Percentiles rank a stretch among this genome's conserved stretches.
Evolutionary conservation across 208 protist genomes (phyloP).

Genomic region (Zelonia costaricensis): DNA sequence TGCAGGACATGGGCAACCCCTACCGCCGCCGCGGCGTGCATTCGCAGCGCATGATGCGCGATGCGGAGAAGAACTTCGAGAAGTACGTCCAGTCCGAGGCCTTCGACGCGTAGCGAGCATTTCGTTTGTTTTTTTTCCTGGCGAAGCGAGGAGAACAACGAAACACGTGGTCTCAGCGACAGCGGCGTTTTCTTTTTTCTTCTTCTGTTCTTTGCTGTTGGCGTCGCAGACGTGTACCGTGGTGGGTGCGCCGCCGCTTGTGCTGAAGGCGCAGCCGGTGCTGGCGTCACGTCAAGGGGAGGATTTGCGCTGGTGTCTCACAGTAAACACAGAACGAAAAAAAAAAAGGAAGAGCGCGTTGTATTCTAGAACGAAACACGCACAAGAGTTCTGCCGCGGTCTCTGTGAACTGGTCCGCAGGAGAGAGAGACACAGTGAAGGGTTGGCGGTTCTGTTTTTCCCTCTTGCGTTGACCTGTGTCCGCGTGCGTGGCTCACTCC

Average conservation of each 20-base stretch:
- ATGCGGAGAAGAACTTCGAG: constrained; percentile 82
- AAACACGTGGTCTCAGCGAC: neutral
- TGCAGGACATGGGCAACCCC: constrained; percentile 84
- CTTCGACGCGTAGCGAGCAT: constrained; percentile 44
- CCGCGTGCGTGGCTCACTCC: no score
- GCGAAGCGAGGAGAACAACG: neutral
- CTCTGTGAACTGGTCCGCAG: no score
- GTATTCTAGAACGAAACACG: neutral
- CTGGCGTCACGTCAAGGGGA: no score
- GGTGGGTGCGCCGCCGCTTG: no score
- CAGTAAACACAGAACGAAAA: neutral
- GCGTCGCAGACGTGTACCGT: neutral
- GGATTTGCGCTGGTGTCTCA: neutral
- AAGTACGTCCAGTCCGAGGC: constrained; percentile 66
- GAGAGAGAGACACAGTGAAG: no score
- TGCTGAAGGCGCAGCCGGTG: no score
- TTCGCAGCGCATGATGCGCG: constrained; percentile 64
- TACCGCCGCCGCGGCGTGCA: constrained; percentile 57
- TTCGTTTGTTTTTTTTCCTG: constrained; percentile 12
- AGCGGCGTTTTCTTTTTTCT: neutral
- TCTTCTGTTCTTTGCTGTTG: neutral
- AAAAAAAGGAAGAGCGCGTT: no score
- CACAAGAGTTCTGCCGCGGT: no score
- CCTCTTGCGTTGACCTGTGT: no score
- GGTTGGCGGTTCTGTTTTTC: no score